Conservation (phyloP, 345 rosid species). For the Eucalyptus polybractea region DNA sequence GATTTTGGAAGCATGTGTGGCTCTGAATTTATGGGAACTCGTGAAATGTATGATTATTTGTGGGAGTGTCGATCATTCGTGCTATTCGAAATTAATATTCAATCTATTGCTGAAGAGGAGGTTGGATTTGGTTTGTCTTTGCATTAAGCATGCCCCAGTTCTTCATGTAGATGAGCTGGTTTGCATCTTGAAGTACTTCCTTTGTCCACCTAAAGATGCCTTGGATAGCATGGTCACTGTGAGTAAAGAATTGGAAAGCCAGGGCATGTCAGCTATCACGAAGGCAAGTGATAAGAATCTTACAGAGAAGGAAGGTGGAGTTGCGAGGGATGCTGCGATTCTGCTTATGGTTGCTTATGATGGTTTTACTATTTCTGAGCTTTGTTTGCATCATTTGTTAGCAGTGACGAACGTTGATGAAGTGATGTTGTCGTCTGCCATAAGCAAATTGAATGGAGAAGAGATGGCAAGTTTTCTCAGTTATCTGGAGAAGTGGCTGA, state of each 20-base stretch:
- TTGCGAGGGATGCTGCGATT: constrained; percentile 62
- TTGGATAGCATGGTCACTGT: constrained; percentile 35
- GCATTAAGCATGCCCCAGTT: constrained; percentile 52
- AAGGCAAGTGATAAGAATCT: constrained; percentile 21
- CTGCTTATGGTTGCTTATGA: constrained; percentile 82
- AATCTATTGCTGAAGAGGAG: constrained; percentile 40
- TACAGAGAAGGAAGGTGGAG: constrained; percentile 11
- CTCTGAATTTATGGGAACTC: constrained; percentile 61
- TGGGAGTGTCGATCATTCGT: constrained; percentile 32
- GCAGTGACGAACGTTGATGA: constrained; percentile 45
- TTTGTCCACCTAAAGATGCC: constrained; percentile 60
- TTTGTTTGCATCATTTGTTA: constrained; percentile 68
- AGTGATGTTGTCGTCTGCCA: constrained; percentile 42
- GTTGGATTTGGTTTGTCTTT: constrained; percentile 56
- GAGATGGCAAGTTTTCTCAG: constrained; percentile 50
- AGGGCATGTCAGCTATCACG: constrained; percentile 46
- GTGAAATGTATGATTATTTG: constrained; percentile 40
- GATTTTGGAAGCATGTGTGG: constrained; percentile 57
- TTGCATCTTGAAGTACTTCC: constrained; percentile 61
- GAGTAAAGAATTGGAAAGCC: constrained; percentile 64
- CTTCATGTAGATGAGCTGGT: constrained; percentile 51
- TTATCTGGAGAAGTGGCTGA: constrained; percentile 73
- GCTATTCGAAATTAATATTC: constrained; percentile 32
- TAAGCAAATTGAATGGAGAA: constrained; percentile 47
- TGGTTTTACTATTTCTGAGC: constrained; percentile 56